Conservation (phyloP, 805 yeast genomes). For the Debaryomyces tyrocola region DNA sequence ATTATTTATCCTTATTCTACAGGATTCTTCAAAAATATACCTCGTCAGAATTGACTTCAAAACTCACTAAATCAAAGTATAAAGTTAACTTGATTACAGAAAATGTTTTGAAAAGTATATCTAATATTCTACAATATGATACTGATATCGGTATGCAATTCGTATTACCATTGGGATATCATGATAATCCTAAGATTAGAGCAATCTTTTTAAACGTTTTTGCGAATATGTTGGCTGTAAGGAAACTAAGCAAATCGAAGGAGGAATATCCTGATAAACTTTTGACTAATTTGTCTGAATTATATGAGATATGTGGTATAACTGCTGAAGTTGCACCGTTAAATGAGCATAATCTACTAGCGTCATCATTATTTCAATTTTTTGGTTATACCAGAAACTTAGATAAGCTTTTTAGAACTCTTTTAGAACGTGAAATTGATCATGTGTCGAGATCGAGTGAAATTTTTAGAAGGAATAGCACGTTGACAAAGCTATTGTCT, state of each 20-base stretch:
- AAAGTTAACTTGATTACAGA: slow-evolving; percentile 59
- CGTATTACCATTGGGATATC: slow-evolving; percentile 78
- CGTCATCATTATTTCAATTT: slow-evolving; percentile 60
- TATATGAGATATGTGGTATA: slow-evolving; percentile 48
- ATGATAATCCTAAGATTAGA: slow-evolving; percentile 62
- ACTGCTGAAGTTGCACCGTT: slow-evolving; percentile 65
- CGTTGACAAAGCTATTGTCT: slow-evolving; percentile 75
- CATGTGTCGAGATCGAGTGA: slow-evolving; percentile 64
- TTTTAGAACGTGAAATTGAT: slow-evolving; percentile 63
- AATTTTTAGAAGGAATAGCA: slow-evolving; percentile 76
- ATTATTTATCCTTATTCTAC: slow-evolving; percentile 63
- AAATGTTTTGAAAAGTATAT: slow-evolving; percentile 61
- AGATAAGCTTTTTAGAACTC: slow-evolving; percentile 49
- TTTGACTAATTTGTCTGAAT: slow-evolving; percentile 28
- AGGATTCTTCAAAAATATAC: slow-evolving; percentile 50
- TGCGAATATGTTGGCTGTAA: slow-evolving; percentile 55
- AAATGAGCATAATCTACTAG: slow-evolving; percentile 67
- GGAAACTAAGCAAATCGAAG: slow-evolving; percentile 21
- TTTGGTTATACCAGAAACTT: slow-evolving; percentile 40
- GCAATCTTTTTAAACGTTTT: slow-evolving; percentile 77
- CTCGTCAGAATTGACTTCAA: slow-evolving; percentile 12
- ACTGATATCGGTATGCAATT: slow-evolving; percentile 74
- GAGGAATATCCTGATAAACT: slow-evolving; percentile 30
- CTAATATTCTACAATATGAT: slow-evolving; percentile 70
- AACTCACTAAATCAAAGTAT: slow-evolving; percentile 38